Base-by-base conservation (phyloP, 1,139 yeast genomes). In the Geotrichum histeridarum region DNA sequence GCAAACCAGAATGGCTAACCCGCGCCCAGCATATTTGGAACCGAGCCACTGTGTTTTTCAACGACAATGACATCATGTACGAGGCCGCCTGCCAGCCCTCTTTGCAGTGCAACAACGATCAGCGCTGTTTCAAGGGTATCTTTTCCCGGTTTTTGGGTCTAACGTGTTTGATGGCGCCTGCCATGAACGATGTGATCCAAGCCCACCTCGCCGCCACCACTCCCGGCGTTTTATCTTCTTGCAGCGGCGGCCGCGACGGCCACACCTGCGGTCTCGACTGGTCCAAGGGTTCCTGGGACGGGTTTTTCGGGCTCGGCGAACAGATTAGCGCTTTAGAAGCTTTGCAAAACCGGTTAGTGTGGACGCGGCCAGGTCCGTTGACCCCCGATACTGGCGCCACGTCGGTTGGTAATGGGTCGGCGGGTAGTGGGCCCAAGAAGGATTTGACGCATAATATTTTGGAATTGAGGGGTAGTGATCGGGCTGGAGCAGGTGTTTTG, bases 251-350 rank as follows among this genome's bases (percentile, higher is more conserved):
- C 68, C 59, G 72, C 4, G 96, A 90, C 73, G 89, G 90, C 15
- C 88, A 86, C 65, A 90, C 97, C 0, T 91, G 98, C 75, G 97
- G 97, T 45, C 69, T 81, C 56, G 78, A 85, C 67, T 91, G 98
- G 98, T 73, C 79, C 45, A 65, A 71, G 31, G 74, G 71, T 48
- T 79, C 80, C 14, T 91, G 90, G 86, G 98, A 91, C 70, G 84
- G 83, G 2, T 68, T 63, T 48, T 90, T 80, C 63, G 98, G 98
- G n/a, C 77, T 91, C 39, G 98, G 98, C 60, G 97, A 91, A 70
- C 96, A 91, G 70, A 87, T 91, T 86, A 71, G 82, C 49, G 95
- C 97, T 0, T 74, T 90, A 55, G 97, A 90, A 68, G 81, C 81
- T 5, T 78, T 90, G 65, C 86, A 83, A 61, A 83, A 74, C 43